A percentile compares a stretch with the other conserved stretches of the same genome.
Evolutionary conservation across 202 grass and related monocot genomes (phyloP).

Genomic region (Hordeum pubiflorum): DNA sequence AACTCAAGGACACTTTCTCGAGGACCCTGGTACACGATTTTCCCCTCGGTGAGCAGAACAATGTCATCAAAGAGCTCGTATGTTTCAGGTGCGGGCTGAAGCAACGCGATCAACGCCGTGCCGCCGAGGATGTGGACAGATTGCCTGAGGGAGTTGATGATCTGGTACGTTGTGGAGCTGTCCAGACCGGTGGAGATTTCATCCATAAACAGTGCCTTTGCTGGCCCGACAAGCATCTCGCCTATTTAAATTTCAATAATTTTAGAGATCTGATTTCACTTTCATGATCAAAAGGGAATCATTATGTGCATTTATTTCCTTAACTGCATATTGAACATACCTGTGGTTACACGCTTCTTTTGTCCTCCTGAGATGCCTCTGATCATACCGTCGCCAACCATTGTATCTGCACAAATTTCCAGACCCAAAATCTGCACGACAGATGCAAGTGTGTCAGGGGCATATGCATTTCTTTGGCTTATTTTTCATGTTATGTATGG

Average conservation of each 20-base stretch:
- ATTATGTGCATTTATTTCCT: background rate
- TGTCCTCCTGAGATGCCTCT: slow-evolving; percentile 92
- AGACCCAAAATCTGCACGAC: slow-evolving; percentile 70
- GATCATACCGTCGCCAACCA: slow-evolving; percentile 93
- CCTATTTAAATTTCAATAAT: slow-evolving; percentile 37
- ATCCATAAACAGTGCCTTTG: slow-evolving; percentile 93
- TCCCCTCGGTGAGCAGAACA: slow-evolving; percentile 72
- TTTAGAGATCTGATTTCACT: slow-evolving; percentile 16
- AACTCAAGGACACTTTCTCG: slow-evolving; percentile 70
- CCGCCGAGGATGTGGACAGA: slow-evolving; percentile 79
- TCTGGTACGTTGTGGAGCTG: slow-evolving; percentile 94
- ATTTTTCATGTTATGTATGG: slow-evolving; percentile 1
- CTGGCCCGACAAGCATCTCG: slow-evolving; percentile 92
- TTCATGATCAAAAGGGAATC: background rate
- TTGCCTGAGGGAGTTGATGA: slow-evolving; percentile 75
- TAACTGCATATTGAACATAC: slow-evolving; percentile 33
- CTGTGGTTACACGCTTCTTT: slow-evolving; percentile 95
- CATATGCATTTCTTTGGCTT: background rate
- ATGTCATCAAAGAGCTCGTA: slow-evolving; percentile 91
- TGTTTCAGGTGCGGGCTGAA: slow-evolving; percentile 93
- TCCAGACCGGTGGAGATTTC: slow-evolving; percentile 91
- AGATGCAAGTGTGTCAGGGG: slow-evolving; percentile 1
- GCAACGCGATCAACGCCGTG: slow-evolving; percentile 74
- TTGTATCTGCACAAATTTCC: slow-evolving; percentile 86
- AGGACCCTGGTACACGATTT: slow-evolving; percentile 92